These are phyloP conservation scores for Cinnamomum chago DNA, from an alignment of 164 flowering plant species.

Conservation along the genomic window DNA sequence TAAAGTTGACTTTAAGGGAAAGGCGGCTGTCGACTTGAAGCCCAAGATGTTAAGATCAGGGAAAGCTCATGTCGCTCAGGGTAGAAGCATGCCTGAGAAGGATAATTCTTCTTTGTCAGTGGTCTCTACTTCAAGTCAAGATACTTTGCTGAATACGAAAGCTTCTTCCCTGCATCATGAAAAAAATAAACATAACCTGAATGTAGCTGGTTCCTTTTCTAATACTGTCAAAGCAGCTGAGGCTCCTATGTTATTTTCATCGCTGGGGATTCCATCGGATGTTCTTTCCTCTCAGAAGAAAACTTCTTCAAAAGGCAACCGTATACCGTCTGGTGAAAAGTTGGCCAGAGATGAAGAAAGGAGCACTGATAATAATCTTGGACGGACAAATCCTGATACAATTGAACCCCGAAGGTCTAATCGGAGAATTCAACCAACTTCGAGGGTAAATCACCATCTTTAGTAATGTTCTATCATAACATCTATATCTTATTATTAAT, in stretches of 20 bases:
- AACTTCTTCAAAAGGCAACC: conserved; percentile 41
- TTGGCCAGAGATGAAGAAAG: conserved; percentile 42
- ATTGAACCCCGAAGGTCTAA: conserved; percentile 82
- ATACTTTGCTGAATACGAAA: conserved; percentile 26
- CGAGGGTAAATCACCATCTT: conserved; percentile 51
- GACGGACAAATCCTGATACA: conserved; percentile 34
- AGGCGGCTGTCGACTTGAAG: conserved; percentile 43
- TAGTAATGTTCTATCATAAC: not conserved
- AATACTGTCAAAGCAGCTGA: conserved; percentile 32
- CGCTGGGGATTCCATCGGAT: conserved; percentile 32
- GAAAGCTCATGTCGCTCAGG: conserved; percentile 31
- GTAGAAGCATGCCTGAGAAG: conserved; percentile 39
- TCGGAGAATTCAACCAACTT: conserved; percentile 96
- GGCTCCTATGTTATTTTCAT: conserved; percentile 33
- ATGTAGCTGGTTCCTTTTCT: conserved; percentile 34
- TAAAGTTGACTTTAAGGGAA: conserved; percentile 55
- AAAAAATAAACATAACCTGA: conserved; percentile 27
- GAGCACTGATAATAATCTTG: conserved; percentile 34
- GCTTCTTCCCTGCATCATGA: conserved; percentile 28
- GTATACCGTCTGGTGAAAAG: conserved; percentile 45
- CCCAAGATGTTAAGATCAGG: conserved; percentile 45
- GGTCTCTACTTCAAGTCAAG: conserved; percentile 23
- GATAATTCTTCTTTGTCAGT: conserved; percentile 22
- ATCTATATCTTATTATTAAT: not conserved
- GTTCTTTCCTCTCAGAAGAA: conserved; percentile 36